Evolutionary conservation across 2,329 filamentous ascomycete species (phyloP).

Genomic region (Rhinocladiella similis): DNA sequence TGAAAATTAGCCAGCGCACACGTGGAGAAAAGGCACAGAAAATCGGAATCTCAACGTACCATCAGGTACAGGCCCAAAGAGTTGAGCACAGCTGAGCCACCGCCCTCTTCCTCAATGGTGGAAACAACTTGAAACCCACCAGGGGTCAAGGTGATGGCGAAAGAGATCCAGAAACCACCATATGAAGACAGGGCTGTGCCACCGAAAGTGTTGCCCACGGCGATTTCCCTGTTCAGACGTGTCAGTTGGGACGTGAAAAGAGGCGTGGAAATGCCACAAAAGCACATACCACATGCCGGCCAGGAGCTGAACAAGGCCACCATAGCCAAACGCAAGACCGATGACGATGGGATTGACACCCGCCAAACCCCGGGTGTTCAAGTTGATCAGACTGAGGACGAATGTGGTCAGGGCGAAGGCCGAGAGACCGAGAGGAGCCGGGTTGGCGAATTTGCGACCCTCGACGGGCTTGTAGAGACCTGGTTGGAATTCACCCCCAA

Average conservation of each 20-base stretch:
- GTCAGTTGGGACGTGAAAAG: not conserved
- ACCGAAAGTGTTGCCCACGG: slow-evolving; percentile 83
- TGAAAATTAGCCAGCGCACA: slow-evolving; percentile 20
- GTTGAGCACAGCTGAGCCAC: slow-evolving; percentile 51
- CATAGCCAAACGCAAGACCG: slow-evolving; percentile 70
- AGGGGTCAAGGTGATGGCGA: slow-evolving; percentile 70
- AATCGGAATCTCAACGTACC: slow-evolving; percentile 40
- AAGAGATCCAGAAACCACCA: slow-evolving; percentile 79
- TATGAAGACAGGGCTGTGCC: slow-evolving; percentile 79
- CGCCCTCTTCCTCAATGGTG: slow-evolving; percentile 39
- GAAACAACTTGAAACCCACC: slow-evolving; percentile 62
- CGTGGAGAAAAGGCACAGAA: not conserved
- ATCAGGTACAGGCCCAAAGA: slow-evolving; percentile 74
- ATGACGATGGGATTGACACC: slow-evolving; percentile 66
- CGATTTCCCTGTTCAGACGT: slow-evolving; percentile 67
- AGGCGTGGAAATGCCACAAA: too few relatives aligned
- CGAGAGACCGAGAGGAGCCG: slow-evolving; percentile 72
- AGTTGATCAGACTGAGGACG: slow-evolving; percentile 73
- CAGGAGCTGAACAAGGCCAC: slow-evolving; percentile 74
- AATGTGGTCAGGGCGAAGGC: slow-evolving; percentile 85
- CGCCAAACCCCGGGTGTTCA: slow-evolving; percentile 61
- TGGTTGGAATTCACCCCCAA: slow-evolving; percentile 73
- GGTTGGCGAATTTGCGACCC: slow-evolving; percentile 73
- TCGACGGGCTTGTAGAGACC: slow-evolving; percentile 66
- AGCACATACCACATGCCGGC: slow-evolving; percentile 78